Conservation (phyloP, 345 rosid genomes). For the Abelmoschus esculentus region DNA sequence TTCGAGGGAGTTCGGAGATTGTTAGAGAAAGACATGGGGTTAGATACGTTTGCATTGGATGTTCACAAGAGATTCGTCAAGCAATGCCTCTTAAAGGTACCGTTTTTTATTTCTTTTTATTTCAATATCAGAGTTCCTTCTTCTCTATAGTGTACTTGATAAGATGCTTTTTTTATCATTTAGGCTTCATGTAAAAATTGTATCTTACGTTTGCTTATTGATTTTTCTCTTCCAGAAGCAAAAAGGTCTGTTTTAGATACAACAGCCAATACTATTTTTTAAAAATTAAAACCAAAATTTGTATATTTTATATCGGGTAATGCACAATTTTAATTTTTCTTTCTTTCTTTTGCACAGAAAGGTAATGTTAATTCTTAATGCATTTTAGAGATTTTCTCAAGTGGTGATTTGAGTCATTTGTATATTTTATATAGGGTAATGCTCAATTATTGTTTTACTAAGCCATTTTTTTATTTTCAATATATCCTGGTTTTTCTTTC, state of each 20-base stretch:
- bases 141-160: not conserved
- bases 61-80: conserved; percentile 66
- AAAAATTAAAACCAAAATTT: not conserved
- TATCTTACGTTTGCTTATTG: not conserved
- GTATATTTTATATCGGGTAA: not conserved
- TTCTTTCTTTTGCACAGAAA: not conserved
- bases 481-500: not conserved
- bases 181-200: not conserved
- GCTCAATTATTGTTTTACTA: not conserved
- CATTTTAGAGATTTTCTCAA: not conserved
- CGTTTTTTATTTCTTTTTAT: not conserved
- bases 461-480: conserved; percentile 1
- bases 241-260: not conserved
- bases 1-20: conserved; percentile 78
- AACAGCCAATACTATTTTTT: not conserved
- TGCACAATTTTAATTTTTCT: not conserved
- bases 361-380: not conserved
- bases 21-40: conserved; percentile 71
- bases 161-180: not conserved
- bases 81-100: conserved; percentile 52
- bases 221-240: not conserved
- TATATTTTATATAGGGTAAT: too few relatives aligned
- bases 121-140: not conserved
- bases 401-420: too few relatives aligned
- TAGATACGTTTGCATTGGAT: conserved; percentile 62